A percentile compares a stretch with the other conserved stretches of the same genome.
Evolutionary conservation across 345 rosid species (phyloP).

Genomic region (Abelmoschus esculentus): DNA sequence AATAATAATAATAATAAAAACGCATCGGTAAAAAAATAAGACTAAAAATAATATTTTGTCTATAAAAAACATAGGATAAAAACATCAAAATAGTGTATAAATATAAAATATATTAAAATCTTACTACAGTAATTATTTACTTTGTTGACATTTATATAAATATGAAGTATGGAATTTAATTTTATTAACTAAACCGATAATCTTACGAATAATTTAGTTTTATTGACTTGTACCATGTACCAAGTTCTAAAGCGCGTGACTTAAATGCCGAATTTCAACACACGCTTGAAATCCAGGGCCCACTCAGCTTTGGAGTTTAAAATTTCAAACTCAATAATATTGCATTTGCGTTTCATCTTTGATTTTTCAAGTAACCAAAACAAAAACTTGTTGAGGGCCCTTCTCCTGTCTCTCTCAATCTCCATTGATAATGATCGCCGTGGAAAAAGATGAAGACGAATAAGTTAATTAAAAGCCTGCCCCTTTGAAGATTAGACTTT

Average conservation of each 20-base stretch:
- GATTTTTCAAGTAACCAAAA: background rate
- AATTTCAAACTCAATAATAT: background rate
- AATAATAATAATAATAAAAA: too few relatives aligned
- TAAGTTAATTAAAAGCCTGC: background rate
- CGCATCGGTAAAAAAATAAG: too few relatives aligned
- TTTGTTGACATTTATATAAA: too few relatives aligned
- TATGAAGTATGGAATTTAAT: too few relatives aligned
- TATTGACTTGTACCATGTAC: too few relatives aligned
- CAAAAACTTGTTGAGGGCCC: background rate
- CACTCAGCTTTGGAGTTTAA: background rate
- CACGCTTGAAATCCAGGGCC: background rate
- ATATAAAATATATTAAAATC: too few relatives aligned
- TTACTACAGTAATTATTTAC: too few relatives aligned
- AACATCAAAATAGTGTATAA: too few relatives aligned
- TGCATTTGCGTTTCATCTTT: background rate
- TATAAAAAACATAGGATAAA: too few relatives aligned
- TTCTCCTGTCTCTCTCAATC: background rate
- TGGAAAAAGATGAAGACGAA: background rate
- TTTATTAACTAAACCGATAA: too few relatives aligned
- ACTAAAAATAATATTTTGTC: too few relatives aligned
- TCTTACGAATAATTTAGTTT: too few relatives aligned
- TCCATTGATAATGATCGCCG: background rate
- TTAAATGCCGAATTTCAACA: background rate
- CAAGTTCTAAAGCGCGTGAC: background rate
- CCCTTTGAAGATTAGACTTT: slow-evolving; percentile 46